Conservation (phyloP, 805 yeast genomes). For the Saccharomycopsis sp. region DNA sequence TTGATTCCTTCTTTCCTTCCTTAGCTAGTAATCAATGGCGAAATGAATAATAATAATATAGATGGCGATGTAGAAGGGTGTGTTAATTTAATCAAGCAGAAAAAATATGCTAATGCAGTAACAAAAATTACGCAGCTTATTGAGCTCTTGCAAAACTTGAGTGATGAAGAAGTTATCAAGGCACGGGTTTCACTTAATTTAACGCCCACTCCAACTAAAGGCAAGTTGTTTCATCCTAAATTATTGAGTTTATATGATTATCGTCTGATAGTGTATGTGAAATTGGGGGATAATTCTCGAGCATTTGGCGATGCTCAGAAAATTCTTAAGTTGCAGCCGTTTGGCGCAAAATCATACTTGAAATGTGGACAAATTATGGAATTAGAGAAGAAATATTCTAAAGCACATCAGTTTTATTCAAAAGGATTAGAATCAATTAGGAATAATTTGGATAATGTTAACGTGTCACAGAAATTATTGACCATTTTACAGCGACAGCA, state of each 20-base stretch:
- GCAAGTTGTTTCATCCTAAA: conserved; percentile 15
- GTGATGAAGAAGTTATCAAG: conserved; percentile 4
- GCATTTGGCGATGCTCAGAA: conserved; percentile 18
- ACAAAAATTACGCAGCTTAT: background rate
- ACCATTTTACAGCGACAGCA: conserved; percentile 2
- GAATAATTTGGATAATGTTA: conserved; percentile 4
- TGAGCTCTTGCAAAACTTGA: background rate
- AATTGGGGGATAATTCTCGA: conserved; percentile 22
- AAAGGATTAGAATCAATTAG: conserved; percentile 9
- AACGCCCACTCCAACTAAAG: conserved; percentile 8
- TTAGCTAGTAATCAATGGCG: too few relatives aligned
- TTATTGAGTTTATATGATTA: conserved; percentile 8
- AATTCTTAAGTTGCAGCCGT: conserved; percentile 16
- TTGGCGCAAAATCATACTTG: conserved; percentile 18
- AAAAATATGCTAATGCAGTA: conserved; percentile 6
- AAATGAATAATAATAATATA: too few relatives aligned
- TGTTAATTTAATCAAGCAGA: conserved; percentile 4
- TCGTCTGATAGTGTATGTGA: conserved; percentile 24
- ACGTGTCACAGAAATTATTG: conserved; percentile 6
- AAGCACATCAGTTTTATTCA: conserved; percentile 10
- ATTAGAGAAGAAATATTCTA: background rate
- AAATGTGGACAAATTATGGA: conserved; percentile 14
- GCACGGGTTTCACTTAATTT: conserved; percentile 12
- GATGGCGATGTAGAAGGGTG: background rate
- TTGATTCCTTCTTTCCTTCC: too few relatives aligned